Percentiles rank a stretch among this genome's conserved stretches.
These are phyloP conservation scores for Gonapodya sp. DNA, from an alignment of 192 early-diverging fungal genomes.

Conservation along the genomic window DNA sequence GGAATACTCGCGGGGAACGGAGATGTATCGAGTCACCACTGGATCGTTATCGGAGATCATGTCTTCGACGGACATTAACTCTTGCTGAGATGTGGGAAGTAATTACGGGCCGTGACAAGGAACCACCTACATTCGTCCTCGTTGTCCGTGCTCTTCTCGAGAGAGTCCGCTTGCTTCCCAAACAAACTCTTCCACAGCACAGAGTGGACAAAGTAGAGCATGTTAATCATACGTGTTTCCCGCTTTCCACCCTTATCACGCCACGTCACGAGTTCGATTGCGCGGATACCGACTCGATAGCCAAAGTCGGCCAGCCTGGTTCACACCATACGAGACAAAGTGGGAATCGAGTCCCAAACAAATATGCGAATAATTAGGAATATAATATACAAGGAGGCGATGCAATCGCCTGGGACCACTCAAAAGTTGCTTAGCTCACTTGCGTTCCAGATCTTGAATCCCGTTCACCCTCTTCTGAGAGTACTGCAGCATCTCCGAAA, in stretches of 20 bases:
- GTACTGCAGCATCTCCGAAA: slow-evolving; percentile 93
- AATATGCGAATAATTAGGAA: too few relatives aligned
- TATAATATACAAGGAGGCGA: too few relatives aligned
- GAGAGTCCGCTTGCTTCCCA: slow-evolving; percentile 89
- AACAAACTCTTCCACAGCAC: slow-evolving; percentile 92
- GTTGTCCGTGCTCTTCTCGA: slow-evolving; percentile 91
- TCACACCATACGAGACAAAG: too few relatives aligned
- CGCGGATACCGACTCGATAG: slow-evolving; percentile 82
- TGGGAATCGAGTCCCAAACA: too few relatives aligned
- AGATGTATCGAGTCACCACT: slow-evolving; percentile 76
- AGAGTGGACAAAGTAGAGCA: slow-evolving; percentile 88
- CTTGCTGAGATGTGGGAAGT: not conserved
- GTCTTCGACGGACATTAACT: slow-evolving; percentile 37
- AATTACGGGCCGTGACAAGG: slow-evolving; percentile 3
- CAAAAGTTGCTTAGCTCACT: slow-evolving; percentile 41
- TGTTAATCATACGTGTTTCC: slow-evolving; percentile 78
- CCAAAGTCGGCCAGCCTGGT: slow-evolving; percentile 82
- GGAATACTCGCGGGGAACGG: slow-evolving; percentile 86
- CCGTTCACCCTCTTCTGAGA: slow-evolving; percentile 91
- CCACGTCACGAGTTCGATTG: slow-evolving; percentile 81
- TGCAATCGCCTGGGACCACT: too few relatives aligned
- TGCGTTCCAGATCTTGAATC: slow-evolving; percentile 90
- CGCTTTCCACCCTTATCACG: slow-evolving; percentile 81
- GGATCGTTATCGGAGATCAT: slow-evolving; percentile 99
- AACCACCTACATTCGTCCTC: slow-evolving; percentile 85